These are phyloP conservation scores for Exophiala sideris DNA, from an alignment of 2,329 filamentous ascomycete genomes.

Conservation along the genomic window DNA sequence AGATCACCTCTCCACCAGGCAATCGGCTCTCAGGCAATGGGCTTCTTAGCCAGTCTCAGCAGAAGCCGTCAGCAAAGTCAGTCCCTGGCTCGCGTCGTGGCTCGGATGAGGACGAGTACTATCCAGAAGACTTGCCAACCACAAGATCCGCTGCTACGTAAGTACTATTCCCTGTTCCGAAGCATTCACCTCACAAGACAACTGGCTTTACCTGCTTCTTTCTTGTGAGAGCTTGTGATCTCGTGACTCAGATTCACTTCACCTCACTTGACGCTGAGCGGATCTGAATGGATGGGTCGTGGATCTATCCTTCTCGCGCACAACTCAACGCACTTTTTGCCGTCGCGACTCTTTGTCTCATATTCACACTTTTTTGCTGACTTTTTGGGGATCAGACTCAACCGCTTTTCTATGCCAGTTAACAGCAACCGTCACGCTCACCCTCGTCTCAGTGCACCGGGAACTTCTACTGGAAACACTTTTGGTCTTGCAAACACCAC, in stretches of 20 bases:
- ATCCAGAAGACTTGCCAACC: conserved; percentile 57
- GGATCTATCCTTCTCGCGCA: neutral
- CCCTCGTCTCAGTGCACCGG: conserved; percentile 19
- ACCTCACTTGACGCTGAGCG: neutral
- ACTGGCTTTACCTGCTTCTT: neutral
- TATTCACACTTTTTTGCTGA: conserved; percentile 14
- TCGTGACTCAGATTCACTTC: conserved; percentile 3
- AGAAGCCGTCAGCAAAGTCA: conserved; percentile 74
- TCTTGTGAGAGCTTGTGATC: neutral
- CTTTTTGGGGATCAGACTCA: conserved; percentile 55
- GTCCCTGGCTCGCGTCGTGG: conserved; percentile 83
- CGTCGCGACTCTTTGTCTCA: neutral
- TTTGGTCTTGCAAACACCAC: conserved; percentile 77
- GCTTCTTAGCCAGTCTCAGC: conserved; percentile 30
- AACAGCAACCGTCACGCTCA: conserved; percentile 45
- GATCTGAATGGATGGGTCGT: neutral
- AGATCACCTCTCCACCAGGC: conserved; percentile 73
- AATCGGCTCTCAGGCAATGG: conserved; percentile 54
- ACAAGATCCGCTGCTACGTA: conserved; percentile 75
- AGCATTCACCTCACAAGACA: neutral
- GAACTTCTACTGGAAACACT: conserved; percentile 6
- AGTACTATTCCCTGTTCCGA: conserved; percentile 45
- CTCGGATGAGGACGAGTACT: conserved; percentile 83
- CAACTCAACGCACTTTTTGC: conserved; percentile 9
- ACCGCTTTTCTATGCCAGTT: conserved; percentile 92